Percentiles rank a stretch among this genome's conserved stretches.
Conservation (phyloP, 1,139 yeast genomes). For the Starmera stellimalicola region DNA sequence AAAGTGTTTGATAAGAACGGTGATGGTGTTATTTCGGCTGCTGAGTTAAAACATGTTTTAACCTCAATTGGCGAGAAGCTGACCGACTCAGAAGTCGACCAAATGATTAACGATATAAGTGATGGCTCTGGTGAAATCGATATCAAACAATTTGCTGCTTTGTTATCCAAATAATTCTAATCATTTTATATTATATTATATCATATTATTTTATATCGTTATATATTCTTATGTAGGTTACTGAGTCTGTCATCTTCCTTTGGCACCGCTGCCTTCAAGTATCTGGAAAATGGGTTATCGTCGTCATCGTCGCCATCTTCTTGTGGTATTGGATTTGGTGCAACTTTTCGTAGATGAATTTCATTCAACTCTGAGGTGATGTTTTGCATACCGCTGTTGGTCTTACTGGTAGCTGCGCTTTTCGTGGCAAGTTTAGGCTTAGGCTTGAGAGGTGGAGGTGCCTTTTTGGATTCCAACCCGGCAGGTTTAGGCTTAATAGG, state of each 20-base stretch:
- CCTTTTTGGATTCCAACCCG: constrained; percentile 3
- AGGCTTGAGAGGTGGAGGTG: constrained; percentile 7
- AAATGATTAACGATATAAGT: constrained; percentile 93
- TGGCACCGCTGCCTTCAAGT: constrained; percentile 29
- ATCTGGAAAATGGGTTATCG: constrained; percentile 26
- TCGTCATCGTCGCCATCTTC: constrained; percentile 10
- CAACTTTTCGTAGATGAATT: background rate
- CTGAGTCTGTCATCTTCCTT: constrained; percentile 19
- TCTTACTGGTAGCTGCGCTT: background rate
- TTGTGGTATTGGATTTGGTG: background rate
- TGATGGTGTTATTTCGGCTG: constrained; percentile 92
- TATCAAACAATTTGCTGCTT: constrained; percentile 87
- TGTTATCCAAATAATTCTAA: constrained; percentile 37
- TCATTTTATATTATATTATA: background rate
- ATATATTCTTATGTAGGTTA: background rate
- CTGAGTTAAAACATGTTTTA: constrained; percentile 92
- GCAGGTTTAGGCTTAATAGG: constrained; percentile 7
- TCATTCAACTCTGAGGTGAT: background rate
- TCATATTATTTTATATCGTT: background rate
- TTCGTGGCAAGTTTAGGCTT: constrained; percentile 4
- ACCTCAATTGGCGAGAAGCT: constrained; percentile 95
- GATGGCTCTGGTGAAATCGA: constrained; percentile 95
- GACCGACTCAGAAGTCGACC: constrained; percentile 92
- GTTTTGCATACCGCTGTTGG: background rate
- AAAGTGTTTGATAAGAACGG: constrained; percentile 86